Base-by-base conservation (phyloP, 2,329 filamentous ascomycete genomes). In the Sarocladium strictum region DNA sequence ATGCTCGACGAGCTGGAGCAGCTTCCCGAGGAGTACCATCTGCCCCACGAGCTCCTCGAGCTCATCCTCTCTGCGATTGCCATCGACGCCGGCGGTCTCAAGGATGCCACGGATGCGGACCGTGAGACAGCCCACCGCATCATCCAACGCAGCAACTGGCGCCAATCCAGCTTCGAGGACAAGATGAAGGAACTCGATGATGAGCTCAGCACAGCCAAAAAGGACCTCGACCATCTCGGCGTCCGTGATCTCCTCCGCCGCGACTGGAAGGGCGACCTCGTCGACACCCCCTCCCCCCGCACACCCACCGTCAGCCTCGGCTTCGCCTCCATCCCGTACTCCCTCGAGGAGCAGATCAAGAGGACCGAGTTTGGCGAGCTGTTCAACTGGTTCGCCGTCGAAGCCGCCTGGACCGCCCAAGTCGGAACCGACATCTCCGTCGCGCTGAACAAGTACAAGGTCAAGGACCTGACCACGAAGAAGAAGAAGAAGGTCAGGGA, bases 1-100 rank as follows among this genome's bases (percentile, higher is more conserved):
- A 73, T 76, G 69, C 69, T 76, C 24, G 66, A 76, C 53, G 73
- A 75, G 58, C 65, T 75, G 2, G 73, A 75, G 58, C 54, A 62
- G 19, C 62, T 76, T 1, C 67, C 69, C 0, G 60, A 72, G 54
- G 73, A 76, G 59, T 76, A 76, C 58, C 73, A 76, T 56, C 64
- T 76, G 65, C 72, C 73, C 4, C 73, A 76, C 56, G 74, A 76
- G 59, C 66, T 76, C 17, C 70, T 76, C n/a, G 73, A 76, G 59
- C 66, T 76, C 3, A 71, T 76, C 52, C 65, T 76, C 45, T 68
- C 68, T 50, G 73, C 74, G 40, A 75, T 76, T 37, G 69, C 74
- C 19, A 75, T 76, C 56, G 74, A 76, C 59, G 73, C 73, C 1
- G 63, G 66, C 21, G 74, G 72, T 19, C 64, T 76, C 57, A 60